Percentiles rank a stretch among this genome's conserved stretches.
phyloP scores from a whole-genome alignment of 139 green algal genomes.

The Coelastrella sp. region DNA sequence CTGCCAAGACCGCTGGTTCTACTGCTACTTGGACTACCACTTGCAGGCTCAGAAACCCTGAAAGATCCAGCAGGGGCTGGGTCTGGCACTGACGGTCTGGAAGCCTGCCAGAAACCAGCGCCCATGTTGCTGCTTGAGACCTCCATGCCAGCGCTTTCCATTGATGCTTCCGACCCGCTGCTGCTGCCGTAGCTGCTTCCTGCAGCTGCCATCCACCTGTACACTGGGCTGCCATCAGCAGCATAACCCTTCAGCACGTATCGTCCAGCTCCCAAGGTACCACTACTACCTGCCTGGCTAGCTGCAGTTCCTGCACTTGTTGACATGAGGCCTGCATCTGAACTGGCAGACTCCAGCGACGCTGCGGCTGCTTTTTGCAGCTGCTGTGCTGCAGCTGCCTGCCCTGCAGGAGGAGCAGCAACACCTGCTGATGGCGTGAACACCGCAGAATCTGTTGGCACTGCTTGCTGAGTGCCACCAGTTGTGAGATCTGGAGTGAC shows the following conservation, averaged over 20 bases:
- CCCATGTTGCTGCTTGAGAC: neutral
- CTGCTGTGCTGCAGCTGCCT: neutral
- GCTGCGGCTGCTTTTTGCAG: neutral
- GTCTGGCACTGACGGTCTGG: neutral
- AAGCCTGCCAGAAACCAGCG: slow-evolving; percentile 1
- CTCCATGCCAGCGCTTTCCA: too few relatives aligned
- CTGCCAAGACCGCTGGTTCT: neutral
- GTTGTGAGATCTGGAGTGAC: neutral
- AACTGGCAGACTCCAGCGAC: neutral
- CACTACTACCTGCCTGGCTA: neutral
- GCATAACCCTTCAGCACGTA: slow-evolving; percentile 31
- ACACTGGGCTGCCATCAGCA: neutral
- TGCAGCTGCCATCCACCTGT: slow-evolving; percentile 1
- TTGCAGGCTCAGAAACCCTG: too few relatives aligned
- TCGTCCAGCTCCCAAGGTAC: neutral
- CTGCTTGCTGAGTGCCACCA: slow-evolving; percentile 11
- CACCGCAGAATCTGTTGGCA: neutral
- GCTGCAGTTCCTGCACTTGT: neutral
- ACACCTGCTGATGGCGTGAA: neutral
- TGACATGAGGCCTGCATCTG: neutral
- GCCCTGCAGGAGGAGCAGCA: neutral
- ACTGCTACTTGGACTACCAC: neutral
- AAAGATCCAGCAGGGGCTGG: neutral
- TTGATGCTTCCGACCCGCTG: too few relatives aligned
- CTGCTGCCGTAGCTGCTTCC: neutral